These are phyloP conservation scores for Colletotrichum plurivorum DNA, from an alignment of 2,329 filamentous ascomycete species.

Conservation along the genomic window DNA sequence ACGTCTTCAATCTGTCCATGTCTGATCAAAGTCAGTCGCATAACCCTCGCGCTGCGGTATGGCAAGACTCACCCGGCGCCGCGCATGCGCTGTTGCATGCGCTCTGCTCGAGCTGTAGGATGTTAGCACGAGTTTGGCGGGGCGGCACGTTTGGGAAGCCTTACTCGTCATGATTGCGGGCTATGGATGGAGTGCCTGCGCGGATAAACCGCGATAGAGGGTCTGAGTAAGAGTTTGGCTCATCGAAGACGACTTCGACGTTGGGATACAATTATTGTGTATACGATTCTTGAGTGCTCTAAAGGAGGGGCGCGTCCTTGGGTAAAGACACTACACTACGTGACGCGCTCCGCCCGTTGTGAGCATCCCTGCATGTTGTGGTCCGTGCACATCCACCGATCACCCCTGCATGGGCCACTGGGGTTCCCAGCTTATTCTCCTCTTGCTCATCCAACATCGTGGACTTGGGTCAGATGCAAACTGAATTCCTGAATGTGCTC, in stretches of 20 bases:
- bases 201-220: not conserved
- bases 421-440: no score
- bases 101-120: slow-evolving; percentile 68
- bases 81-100: slow-evolving; percentile 75
- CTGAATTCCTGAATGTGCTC: no score
- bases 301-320: slow-evolving; percentile 33
- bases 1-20: slow-evolving; percentile 72
- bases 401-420: not conserved
- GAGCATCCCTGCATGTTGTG: not conserved
- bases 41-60: slow-evolving; percentile 4
- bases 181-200: not conserved
- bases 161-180: slow-evolving; percentile 52
- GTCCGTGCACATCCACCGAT: slow-evolving; percentile 2
- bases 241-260: slow-evolving; percentile 1
- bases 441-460: no score
- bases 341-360: not conserved
- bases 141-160: slow-evolving; percentile 24
- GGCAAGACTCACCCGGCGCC: slow-evolving; percentile 69
- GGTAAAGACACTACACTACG: not conserved
- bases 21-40: slow-evolving; percentile 49
- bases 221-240: not conserved
- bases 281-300: no score
- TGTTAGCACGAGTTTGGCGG: slow-evolving; percentile 29
- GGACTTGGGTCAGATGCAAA: no score
- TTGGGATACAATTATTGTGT: not conserved